Base-by-base conservation (phyloP, 768 basidiomycete genomes). In the Pulveroboletus sp. region DNA sequence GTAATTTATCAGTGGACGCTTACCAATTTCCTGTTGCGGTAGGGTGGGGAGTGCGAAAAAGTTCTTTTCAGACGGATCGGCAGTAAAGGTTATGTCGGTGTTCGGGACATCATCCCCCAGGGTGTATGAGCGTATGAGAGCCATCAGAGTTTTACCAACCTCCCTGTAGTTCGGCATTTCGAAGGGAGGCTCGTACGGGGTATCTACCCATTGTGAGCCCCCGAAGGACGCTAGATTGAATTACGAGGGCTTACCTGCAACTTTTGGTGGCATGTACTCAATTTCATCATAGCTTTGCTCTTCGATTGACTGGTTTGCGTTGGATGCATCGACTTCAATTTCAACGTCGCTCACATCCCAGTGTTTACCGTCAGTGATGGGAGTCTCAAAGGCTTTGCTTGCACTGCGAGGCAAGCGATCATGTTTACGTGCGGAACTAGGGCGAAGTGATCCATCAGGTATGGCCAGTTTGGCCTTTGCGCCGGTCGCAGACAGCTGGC, bases 341-440 rank as follows among this genome's bases (percentile, higher is more conserved):
- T 74, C 74, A 13, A 68, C 69, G 40, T 88, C 86, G 56, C 80
- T 82, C 31, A 87, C 76, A 57, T 92, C 87, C 89, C 88, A 92
- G 49, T 84, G 80, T 54, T 81, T 75, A 3, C 84, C 86, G 9
- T 69, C 71, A 17, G 81, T 82, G 35, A 75, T 55, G 2, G 89
- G 89, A 0, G 89, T 91, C 59, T 84, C 75, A 55, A 86, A 84
- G 14, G 51, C 69, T 53, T 75, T 75, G 39, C 66, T 70, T 24
- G 73, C 71, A 50, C 73, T 80, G 36, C 76, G 69, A 35, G 82
- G 82, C 11, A 74, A 71, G 38, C 86, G 76, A 46, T 78, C 67
- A 45, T 82, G 82, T 62, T 80, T 84, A 40, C 89, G 74, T 24
- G 77, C 73, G 5, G 86, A 86, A 54, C 86, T 88, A 0, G 87